Evolutionary conservation across 345 rosid genomes (phyloP), one percentile per base, ranked within the genome.

Genomic region (Triadica sebifera): DNA sequence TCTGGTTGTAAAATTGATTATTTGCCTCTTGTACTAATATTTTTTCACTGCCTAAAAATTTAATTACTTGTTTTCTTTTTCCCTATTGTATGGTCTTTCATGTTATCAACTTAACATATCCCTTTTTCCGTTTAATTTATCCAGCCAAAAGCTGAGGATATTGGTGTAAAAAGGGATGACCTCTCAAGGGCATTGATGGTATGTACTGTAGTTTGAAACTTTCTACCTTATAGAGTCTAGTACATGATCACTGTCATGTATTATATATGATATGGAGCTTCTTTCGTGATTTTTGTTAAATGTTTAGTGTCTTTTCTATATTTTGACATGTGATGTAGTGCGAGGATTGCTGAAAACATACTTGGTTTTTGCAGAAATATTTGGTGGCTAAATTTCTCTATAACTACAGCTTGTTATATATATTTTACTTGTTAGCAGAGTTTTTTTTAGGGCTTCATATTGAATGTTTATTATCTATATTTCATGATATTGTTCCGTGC

Each of bases 131-230:
- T 49, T 69, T 79, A 53, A 70, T 15, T 57, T 16, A 68, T 76
- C 8, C 86, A 92, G 99, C 81, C 87, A 58, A 89, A 78, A 79
- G 84, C 71, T 74, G 90, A 86, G 73, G 94, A 86, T 69, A 72
- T 77, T 64, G 84, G 74, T 75, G 75, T 85, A 76, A 78, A 70
- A 81, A 90, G 91, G 88, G 97, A 91, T 77, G 89, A 89, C 76
- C 94, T 94, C 38, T 88, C 98, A 70, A 83, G 77, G 76, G 95
- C 89, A 66, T 79, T 94, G 71, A 81, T 88, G 93, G 99, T 94
- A 86, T 53, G 88, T 75, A 67, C 43, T 67, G 46, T 62, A 49
- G 55, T 65, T 57, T 57, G 68, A 77, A 69, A 15, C 74, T 71
- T 74, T 49, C 78, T 68, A 8, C 67, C 49, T 66, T 77, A 38